Evolutionary conservation across 805 yeast genomes (phyloP).

Genomic region (Yueomyces sp.): DNA sequence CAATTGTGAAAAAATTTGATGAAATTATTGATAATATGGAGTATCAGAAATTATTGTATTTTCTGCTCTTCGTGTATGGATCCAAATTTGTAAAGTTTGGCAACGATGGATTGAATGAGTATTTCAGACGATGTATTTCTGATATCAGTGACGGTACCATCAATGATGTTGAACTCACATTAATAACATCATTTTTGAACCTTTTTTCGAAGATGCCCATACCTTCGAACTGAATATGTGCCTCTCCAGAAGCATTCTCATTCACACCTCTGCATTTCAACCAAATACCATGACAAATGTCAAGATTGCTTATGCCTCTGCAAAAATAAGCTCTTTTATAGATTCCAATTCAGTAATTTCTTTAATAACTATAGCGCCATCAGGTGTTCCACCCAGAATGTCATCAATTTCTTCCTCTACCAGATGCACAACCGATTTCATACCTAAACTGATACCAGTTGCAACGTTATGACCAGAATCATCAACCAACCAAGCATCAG

Average conservation of each 20-base stretch:
- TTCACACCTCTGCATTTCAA: too few relatives aligned
- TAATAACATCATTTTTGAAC: conserved; percentile 10
- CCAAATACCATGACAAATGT: too few relatives aligned
- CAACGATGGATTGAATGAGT: conserved; percentile 4
- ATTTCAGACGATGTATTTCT: conserved; percentile 12
- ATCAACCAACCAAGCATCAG: conserved; percentile 64
- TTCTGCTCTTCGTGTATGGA: conserved; percentile 8
- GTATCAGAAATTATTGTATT: conserved; percentile 15
- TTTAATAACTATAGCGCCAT: conserved; percentile 40
- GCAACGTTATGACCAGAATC: conserved; percentile 71
- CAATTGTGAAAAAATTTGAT: conserved; percentile 10
- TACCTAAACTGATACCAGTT: conserved; percentile 61
- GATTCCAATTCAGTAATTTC: conserved; percentile 34
- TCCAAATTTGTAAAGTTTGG: conserved; percentile 15
- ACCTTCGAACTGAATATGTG: too few relatives aligned
- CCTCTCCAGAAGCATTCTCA: too few relatives aligned
- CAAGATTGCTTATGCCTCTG: too few relatives aligned
- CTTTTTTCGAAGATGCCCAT: too few relatives aligned
- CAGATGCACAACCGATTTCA: conserved; percentile 58
- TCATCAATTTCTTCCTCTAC: conserved; percentile 50
- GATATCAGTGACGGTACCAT: conserved; percentile 10
- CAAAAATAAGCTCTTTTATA: not conserved
- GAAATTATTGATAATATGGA: conserved; percentile 8
- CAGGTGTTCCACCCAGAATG: conserved; percentile 22
- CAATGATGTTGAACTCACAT: conserved; percentile 16